phyloP scores from a whole-genome alignment of 140 eudicot species.

The Cichorium intybus region DNA sequence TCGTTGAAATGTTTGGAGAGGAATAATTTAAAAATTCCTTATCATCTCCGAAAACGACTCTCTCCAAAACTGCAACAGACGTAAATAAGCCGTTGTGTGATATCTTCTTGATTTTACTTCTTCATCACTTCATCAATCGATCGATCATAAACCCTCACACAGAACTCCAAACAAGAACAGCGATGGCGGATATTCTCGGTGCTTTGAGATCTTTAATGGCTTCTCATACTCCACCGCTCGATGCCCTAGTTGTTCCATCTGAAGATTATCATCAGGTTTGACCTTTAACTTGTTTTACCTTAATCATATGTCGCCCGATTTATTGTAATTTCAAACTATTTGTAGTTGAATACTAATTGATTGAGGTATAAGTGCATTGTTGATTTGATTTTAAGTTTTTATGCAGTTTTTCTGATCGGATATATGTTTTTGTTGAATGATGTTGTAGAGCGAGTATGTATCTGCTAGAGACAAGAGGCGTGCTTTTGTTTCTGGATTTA shows the following conservation, averaged over 20 bases:
- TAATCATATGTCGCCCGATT: not conserved
- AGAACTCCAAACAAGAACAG: not conserved
- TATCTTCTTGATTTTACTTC: too few species aligned
- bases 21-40: not conserved
- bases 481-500: conserved; percentile 82
- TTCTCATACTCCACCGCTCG: conserved; percentile 92
- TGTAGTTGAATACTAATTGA: not conserved
- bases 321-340: not conserved
- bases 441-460: conserved; percentile 85
- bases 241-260: conserved; percentile 89
- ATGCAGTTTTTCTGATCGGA: conserved; percentile 6
- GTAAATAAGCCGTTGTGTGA: conserved; percentile 2
- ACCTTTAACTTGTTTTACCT: not conserved
- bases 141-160: conserved; percentile 24
- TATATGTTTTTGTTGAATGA: not conserved
- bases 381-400: not conserved
- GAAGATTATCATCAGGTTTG: conserved; percentile 97
- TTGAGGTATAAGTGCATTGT: not conserved
- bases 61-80: conserved; percentile 2
- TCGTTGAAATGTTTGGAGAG: not conserved
- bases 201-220: conserved; percentile 81
- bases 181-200: conserved; percentile 59
- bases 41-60: conserved; percentile 13
- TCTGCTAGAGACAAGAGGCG: conserved; percentile 90
- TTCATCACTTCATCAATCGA: conserved; percentile 6